Base-by-base conservation (phyloP, 371 early-diverging fungal genomes). In the Thermomucor indicae-seudaticae region DNA sequence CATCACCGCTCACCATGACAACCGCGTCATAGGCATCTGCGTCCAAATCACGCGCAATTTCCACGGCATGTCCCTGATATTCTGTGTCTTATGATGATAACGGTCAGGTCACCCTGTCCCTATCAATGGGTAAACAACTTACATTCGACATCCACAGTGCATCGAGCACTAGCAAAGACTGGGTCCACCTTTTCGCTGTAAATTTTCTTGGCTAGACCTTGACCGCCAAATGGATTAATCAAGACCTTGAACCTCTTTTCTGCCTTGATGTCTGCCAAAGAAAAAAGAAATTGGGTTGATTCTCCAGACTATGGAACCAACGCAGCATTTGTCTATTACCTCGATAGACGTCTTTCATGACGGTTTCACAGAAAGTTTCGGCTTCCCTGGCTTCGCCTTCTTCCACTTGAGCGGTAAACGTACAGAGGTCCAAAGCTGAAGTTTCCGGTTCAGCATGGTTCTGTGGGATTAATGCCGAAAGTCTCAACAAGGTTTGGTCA, bases 191-290 rank as follows among this genome's bases (percentile, higher is more conserved):
- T 57, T n/a, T 60, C 51, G 28, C 81, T 60, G 64, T 78, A 89
- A 19, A 80, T 75, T 19, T 67, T 63, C 17, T 56, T 60, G 8
- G 89, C 87, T 31, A 80, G 73, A 27, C 83, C 83, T 40, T 81
- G 82, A 6, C 92, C 92, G 43, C 87, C 79, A 60, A 82, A 82
- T 0, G 92, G 92, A 54, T 91, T 91, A 17, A 89, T 67, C 6
- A 91, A 58, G 4, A 85, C 74, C 51, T 79, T 76, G 35, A 78
- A 57, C 35, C 70, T 69, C 30, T 75, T 75, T 6, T 55, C 54
- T 17, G 43, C 51, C 42, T 60, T 60, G 10, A 70, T 2, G 27
- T 60, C 78, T 64, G 49, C 0, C 28, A 16, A 14, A 16, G 16
- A 17, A 39, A 29, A 35, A n/a, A n/a, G n/a, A n/a, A n/a, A n/a